Conservation (phyloP, 768 basidiomycete genomes). For the Leccinellum luteum region DNA sequence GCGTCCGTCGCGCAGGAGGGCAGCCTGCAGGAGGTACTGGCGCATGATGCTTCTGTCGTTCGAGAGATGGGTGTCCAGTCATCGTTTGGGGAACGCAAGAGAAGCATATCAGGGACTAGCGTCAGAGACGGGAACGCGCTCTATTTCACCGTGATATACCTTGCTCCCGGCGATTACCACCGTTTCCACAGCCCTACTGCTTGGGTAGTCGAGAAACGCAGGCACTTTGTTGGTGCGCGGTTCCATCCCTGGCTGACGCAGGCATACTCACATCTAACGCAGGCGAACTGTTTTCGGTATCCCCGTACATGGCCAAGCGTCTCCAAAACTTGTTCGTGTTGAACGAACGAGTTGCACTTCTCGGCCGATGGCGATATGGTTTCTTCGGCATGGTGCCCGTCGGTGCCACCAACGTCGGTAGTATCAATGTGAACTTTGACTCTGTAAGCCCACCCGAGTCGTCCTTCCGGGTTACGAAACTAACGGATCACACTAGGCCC, state of each 20-base stretch:
- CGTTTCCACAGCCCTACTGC: conserved; percentile 94
- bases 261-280: neutral
- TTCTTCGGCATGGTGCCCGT: conserved; percentile 98
- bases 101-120: conserved; percentile 43
- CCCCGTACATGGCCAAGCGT: conserved; percentile 92
- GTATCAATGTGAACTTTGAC: conserved; percentile 95
- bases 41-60: conserved; percentile 70
- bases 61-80: conserved; percentile 62
- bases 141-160: conserved; percentile 93
- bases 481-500: conserved; percentile 43
- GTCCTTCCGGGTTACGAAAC: neutral
- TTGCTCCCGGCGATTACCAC: conserved; percentile 98
- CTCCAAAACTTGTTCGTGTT: conserved; percentile 92
- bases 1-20: conserved; percentile 67
- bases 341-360: conserved; percentile 95
- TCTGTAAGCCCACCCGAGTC: conserved; percentile 42
- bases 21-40: conserved; percentile 52
- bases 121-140: conserved; percentile 77
- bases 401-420: conserved; percentile 97
- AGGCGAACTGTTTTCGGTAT: conserved; percentile 95
- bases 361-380: conserved; percentile 92
- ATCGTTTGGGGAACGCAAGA: conserved; percentile 30
- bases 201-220: conserved; percentile 95
- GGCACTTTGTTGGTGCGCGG: conserved; percentile 87
- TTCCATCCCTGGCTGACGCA: neutral